phyloP scores from a whole-genome alignment of 768 basidiomycete species.

The Jaapia argillacea region DNA sequence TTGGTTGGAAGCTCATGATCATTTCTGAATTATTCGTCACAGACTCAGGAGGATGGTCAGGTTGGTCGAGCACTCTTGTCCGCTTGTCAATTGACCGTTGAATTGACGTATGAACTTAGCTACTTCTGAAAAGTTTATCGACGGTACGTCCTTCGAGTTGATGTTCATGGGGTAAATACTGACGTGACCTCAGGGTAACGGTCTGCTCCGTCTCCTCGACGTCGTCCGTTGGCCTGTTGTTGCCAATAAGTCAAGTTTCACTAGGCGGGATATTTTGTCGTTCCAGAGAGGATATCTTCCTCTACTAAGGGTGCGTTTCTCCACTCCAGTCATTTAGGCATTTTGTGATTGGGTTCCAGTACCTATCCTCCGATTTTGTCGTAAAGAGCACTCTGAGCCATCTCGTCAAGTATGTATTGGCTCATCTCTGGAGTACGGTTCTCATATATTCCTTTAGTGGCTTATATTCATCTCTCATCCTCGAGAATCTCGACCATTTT shows the following conservation, averaged over 20 bases:
- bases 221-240: slow-evolving; percentile 37
- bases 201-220: slow-evolving; percentile 38
- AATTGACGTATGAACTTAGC: slow-evolving; percentile 15
- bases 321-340: neutral
- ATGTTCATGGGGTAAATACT: neutral
- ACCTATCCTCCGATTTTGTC: slow-evolving; percentile 48
- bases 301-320: slow-evolving; percentile 33
- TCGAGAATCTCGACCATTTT: slow-evolving; percentile 25
- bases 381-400: slow-evolving; percentile 44
- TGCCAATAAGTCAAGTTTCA: slow-evolving; percentile 25
- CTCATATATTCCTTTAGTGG: slow-evolving; percentile 1
- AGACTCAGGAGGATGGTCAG: slow-evolving; percentile 43
- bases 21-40: slow-evolving; percentile 4
- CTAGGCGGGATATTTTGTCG: slow-evolving; percentile 26
- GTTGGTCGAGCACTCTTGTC: slow-evolving; percentile 14
- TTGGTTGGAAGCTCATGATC: slow-evolving; percentile 23
- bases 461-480: slow-evolving; percentile 7
- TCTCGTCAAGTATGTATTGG: slow-evolving; percentile 35
- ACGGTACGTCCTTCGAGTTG: slow-evolving; percentile 19
- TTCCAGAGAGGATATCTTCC: slow-evolving; percentile 51
- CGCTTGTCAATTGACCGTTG: too few relatives aligned
- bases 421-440: neutral
- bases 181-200: slow-evolving; percentile 30
- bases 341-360: slow-evolving; percentile 23
- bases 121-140: slow-evolving; percentile 28